Conservation (phyloP, 2,329 filamentous ascomycete genomes). For the Neopestalotiopsis sp. region DNA sequence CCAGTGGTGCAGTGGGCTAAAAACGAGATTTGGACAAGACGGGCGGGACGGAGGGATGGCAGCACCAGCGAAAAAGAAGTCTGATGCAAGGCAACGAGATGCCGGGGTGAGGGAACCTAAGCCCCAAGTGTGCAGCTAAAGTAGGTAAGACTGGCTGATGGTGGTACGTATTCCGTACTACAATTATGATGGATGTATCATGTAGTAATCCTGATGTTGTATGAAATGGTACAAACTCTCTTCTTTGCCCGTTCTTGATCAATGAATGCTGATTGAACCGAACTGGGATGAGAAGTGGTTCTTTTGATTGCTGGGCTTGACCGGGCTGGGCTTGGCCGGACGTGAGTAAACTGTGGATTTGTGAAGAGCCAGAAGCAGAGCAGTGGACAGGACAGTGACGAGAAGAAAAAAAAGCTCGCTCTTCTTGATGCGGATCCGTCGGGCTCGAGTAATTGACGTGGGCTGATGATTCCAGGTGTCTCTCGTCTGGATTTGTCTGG, state of each 20-base stretch:
- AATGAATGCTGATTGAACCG: not conserved
- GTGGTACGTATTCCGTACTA: not conserved
- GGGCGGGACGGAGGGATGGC: not conserved
- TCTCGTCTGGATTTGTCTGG: not conserved
- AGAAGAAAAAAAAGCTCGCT: not conserved
- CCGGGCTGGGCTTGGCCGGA: not conserved
- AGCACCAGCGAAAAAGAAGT: too few relatives aligned
- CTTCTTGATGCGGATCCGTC: not conserved
- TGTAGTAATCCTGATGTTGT: not conserved
- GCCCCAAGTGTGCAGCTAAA: not conserved
- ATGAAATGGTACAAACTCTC: not conserved
- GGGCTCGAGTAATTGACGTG: not conserved
- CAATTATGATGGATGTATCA: not conserved
- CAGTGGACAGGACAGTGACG: not conserved
- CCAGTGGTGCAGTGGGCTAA: not conserved
- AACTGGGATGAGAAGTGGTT: not conserved
- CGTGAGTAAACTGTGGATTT: not conserved
- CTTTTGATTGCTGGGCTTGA: not conserved
- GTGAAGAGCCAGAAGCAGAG: not conserved
- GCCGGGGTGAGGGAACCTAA: not conserved
- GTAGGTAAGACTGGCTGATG: not conserved
- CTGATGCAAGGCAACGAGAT: not conserved
- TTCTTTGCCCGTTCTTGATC: not conserved
- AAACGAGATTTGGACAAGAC: not conserved
- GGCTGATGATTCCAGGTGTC: conserved; percentile 1